These are phyloP conservation scores for Ceratocystis albifundus DNA, from an alignment of 2,329 filamentous ascomycete species.

Conservation along the genomic window DNA sequence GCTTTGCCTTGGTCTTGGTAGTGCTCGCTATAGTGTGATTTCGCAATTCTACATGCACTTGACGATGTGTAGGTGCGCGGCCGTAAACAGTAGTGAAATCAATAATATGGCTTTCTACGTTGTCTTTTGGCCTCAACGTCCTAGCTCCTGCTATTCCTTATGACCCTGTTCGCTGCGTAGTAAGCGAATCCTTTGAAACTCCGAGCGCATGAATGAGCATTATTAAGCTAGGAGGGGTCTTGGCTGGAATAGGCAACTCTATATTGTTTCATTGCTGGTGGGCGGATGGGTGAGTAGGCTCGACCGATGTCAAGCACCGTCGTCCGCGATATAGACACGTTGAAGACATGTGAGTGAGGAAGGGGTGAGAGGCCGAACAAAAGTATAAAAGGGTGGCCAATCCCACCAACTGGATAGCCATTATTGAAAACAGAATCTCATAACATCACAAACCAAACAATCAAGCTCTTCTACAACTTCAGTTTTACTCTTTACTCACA, in stretches of 20 bases:
- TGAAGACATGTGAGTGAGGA: background rate
- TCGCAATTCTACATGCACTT: background rate
- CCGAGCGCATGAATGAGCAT: background rate
- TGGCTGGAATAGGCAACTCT: background rate
- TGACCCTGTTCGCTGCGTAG: background rate
- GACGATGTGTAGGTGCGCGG: background rate
- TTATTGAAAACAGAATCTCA: background rate
- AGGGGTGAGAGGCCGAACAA: background rate
- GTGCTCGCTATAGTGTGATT: background rate
- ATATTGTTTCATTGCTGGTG: background rate
- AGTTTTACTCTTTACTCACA: background rate
- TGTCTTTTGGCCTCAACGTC: background rate
- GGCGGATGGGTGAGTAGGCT: background rate
- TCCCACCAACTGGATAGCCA: background rate
- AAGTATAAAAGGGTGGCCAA: slow-evolving; percentile 2
- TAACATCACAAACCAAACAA: background rate
- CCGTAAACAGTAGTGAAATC: background rate
- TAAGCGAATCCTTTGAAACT: slow-evolving; percentile 5
- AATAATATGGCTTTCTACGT: background rate
- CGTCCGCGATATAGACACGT: background rate
- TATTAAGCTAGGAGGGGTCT: background rate
- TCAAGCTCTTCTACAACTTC: background rate
- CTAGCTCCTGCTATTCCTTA: background rate
- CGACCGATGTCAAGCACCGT: background rate
- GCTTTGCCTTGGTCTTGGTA: background rate